phyloP scores from a whole-genome alignment of 2,329 filamentous ascomycete species.

The Periconia macrospinosa region DNA sequence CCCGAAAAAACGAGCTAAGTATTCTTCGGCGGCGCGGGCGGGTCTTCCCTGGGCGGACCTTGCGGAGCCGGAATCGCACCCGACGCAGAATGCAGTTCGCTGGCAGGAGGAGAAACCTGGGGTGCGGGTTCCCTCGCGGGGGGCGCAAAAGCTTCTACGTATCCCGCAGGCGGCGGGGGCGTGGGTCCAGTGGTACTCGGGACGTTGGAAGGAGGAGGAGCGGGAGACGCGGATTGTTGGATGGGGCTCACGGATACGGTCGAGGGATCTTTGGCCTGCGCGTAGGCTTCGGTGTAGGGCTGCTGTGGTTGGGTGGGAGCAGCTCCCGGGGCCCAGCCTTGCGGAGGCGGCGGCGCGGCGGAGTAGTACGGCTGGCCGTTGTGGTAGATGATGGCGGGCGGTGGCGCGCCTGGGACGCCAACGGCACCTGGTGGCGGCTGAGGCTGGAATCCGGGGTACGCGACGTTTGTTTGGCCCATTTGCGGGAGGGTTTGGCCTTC shows the following conservation, averaged over 20 bases:
- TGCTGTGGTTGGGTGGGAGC: constrained; percentile 4
- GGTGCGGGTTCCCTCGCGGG: no score
- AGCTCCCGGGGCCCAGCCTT: constrained; percentile 14
- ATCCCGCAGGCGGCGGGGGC: no score
- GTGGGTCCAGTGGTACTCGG: no score
- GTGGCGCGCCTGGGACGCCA: not conserved
- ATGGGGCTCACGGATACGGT: not conserved
- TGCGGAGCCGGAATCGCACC: no score
- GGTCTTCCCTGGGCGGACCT: no score
- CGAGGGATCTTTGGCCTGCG: not conserved
- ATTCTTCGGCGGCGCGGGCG: no score
- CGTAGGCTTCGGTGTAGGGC: not conserved
- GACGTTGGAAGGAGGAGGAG: not conserved
- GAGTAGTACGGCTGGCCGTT: constrained; percentile 20
- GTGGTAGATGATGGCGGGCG: constrained; percentile 1
- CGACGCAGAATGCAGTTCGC: no score
- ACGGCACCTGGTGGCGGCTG: constrained; percentile 7
- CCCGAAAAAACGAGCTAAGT: no score
- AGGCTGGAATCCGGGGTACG: constrained; percentile 5
- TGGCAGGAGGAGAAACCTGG: no score
- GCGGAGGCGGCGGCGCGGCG: constrained; percentile 5
- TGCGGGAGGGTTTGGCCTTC: constrained; percentile 25
- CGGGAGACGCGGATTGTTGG: not conserved
- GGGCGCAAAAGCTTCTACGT: no score
- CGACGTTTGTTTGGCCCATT: constrained; percentile 23